Base-by-base conservation (phyloP, 2,329 filamentous ascomycete genomes). In the Sporothrix sp. region DNA sequence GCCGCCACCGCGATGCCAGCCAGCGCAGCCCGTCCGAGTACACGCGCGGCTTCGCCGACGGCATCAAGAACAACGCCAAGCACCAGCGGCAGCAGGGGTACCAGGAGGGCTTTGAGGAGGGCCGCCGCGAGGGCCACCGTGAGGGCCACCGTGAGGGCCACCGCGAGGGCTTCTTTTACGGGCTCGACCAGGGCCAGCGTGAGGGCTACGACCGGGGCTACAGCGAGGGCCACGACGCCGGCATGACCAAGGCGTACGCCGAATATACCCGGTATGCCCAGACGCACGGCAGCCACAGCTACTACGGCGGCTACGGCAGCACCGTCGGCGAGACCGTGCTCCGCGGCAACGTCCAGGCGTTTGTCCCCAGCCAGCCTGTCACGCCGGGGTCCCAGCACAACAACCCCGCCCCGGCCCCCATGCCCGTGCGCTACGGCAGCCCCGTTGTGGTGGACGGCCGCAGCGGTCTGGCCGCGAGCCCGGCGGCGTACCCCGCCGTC, bases 91-190 rank as follows among this genome's bases (percentile, higher is more conserved):
- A 35, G 11, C 43, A 45, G 13, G 43, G 43, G 13, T 45, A 45
- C 43, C 30, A 45, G 8, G 30, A 36, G 7, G 43, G 43, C 43
- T 32, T 20, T n/a, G 2, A 43, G 23, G 38, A 28, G 2, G 21
- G 43, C 30, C 33, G 13, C 32, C 43, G 14, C 3, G 16, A 45
- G 5, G 45, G 45, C 10, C 35, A 39, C n/a, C n/a, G 14, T 4
- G 48, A 51, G 4, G 48, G 48, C 21, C 32, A 44, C 25, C 33
- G 21, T 1, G 30, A 20, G 18, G 48, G 48, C 39, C 37, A 44
- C 39, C 13, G 30, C 33, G 14, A 32, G 5, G 38, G 48, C n/a
- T 49, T 42, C 18, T 18, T 25, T 32, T 32, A 36, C 20, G 43
- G 43, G 14, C 32, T 25, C 43, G n/a, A 27, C 3, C 18, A n/a